Conservation (phyloP, 495 filamentous ascomycete genomes). For the Xylaria grammica region DNA sequence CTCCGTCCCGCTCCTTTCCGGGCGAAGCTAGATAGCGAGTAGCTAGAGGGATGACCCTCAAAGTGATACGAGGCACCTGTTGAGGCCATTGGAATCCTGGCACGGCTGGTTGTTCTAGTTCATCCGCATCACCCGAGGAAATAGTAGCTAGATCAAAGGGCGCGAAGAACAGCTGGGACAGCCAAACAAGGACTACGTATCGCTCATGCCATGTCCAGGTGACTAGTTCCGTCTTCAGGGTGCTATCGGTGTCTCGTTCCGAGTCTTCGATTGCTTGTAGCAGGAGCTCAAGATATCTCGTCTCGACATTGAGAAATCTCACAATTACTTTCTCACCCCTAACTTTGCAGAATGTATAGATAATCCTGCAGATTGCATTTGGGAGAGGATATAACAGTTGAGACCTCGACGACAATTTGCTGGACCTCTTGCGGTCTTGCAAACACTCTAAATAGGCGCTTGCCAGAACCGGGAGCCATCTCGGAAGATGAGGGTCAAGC, state of each 20-base stretch:
- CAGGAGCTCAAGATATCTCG: constrained; percentile 78
- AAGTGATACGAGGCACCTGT: constrained; percentile 70
- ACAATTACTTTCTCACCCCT: constrained; percentile 90
- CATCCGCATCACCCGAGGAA: constrained; percentile 61
- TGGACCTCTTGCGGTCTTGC: constrained; percentile 43
- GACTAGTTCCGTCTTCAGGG: constrained; percentile 20
- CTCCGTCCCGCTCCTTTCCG: constrained; percentile 87
- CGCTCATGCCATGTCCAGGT: constrained; percentile 81
- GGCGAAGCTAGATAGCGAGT: constrained; percentile 71
- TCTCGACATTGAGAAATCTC: constrained; percentile 87
- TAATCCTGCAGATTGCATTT: constrained; percentile 72
- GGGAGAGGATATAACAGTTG: constrained; percentile 62
- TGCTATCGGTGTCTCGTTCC: constrained; percentile 30
- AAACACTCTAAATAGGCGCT: constrained; percentile 76
- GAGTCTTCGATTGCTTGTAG: constrained; percentile 67
- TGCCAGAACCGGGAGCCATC: constrained; percentile 73
- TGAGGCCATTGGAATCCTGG: constrained; percentile 52
- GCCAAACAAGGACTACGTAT: constrained; percentile 88
- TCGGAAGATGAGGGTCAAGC: constrained; percentile 83
- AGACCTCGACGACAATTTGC: constrained; percentile 38
- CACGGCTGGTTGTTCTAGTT: constrained; percentile 38
- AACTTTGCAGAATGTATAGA: constrained; percentile 94
- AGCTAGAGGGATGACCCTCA: constrained; percentile 72
- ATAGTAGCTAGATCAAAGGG: constrained; percentile 91
- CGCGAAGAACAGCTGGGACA: constrained; percentile 89